These are phyloP conservation scores for Glomus cerebriforme DNA, from an alignment of 192 early-diverging fungal genomes.

Conservation along the genomic window DNA sequence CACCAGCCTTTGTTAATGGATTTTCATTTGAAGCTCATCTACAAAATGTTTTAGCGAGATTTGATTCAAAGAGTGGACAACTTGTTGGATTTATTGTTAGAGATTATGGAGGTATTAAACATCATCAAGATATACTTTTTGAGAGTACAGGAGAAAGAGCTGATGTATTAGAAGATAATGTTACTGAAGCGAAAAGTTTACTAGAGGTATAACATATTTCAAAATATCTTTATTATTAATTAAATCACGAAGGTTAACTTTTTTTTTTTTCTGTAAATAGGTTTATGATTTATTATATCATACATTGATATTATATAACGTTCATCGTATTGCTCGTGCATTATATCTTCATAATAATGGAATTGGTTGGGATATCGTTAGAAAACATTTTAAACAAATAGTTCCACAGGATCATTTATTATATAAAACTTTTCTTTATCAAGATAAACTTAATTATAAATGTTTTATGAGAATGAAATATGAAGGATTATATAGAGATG, in stretches of 20 bases:
- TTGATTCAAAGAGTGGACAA: slow-evolving; percentile 50
- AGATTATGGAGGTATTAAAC: slow-evolving; percentile 71
- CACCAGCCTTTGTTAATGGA: slow-evolving; percentile 59
- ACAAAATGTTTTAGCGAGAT: slow-evolving; percentile 62
- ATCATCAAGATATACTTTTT: slow-evolving; percentile 54
- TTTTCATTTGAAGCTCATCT: slow-evolving; percentile 70
- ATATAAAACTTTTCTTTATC: slow-evolving; percentile 49
- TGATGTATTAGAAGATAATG: slow-evolving; percentile 57
- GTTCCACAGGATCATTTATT: slow-evolving; percentile 51
- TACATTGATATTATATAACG: slow-evolving; percentile 59
- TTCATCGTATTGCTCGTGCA: slow-evolving; percentile 64
- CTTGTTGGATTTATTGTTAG: slow-evolving; percentile 63
- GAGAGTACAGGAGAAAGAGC: slow-evolving; percentile 47
- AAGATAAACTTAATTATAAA: slow-evolving; percentile 50
- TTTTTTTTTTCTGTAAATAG: slow-evolving; percentile 33
- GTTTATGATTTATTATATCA: slow-evolving; percentile 64
- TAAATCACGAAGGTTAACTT: not conserved
- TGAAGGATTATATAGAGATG: slow-evolving; percentile 66
- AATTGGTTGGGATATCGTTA: slow-evolving; percentile 60
- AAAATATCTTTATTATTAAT: not conserved
- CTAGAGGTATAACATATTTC: slow-evolving; percentile 22
- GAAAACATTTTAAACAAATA: slow-evolving; percentile 46
- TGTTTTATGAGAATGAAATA: slow-evolving; percentile 71
- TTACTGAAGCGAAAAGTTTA: slow-evolving; percentile 50
- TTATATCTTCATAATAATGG: slow-evolving; percentile 59